Conservation (phyloP, 148 eudicot genomes). For the Silene conica region DNA sequence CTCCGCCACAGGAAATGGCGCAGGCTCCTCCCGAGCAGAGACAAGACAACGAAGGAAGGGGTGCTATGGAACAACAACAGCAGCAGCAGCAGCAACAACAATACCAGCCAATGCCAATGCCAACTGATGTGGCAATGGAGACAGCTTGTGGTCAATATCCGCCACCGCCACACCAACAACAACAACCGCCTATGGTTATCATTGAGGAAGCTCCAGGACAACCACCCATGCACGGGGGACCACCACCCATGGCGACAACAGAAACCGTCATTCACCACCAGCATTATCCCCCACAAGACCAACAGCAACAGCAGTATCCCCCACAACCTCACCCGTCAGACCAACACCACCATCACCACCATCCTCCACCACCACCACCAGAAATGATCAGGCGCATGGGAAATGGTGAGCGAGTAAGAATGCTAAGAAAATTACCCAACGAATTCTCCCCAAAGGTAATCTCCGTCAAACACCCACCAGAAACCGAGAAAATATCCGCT, state of each 20-base stretch:
- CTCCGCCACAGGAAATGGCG: constrained; percentile 22
- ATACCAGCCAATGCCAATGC: constrained; percentile 28
- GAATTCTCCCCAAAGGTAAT: constrained; percentile 68
- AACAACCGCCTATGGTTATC: constrained; percentile 30
- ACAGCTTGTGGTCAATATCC: constrained; percentile 26
- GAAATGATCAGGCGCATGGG: constrained; percentile 44
- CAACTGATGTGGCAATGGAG: constrained; percentile 44
- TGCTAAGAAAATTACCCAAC: constrained; percentile 26
- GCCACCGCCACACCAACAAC: constrained; percentile 22
- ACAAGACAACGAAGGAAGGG: constrained; percentile 15
- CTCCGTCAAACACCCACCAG: constrained; percentile 28
- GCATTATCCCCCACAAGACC: not conserved
- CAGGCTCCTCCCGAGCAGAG: constrained; percentile 31
- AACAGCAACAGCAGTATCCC: constrained; percentile 11
- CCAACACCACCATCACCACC: constrained; percentile 13
- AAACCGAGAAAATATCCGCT: constrained; percentile 49
- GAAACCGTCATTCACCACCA: constrained; percentile 22
- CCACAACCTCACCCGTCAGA: constrained; percentile 23
- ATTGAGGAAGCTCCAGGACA: constrained; percentile 30
- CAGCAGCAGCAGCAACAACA: too few species aligned
- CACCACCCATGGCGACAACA: constrained; percentile 18
- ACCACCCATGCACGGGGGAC: constrained; percentile 7
- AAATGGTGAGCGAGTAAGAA: constrained; percentile 34
- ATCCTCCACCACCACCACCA: constrained; percentile 35
- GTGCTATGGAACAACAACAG: constrained; percentile 21